phyloP scores from a whole-genome alignment of 2,329 filamentous ascomycete species.

The Neopestalotiopsis rosae region DNA sequence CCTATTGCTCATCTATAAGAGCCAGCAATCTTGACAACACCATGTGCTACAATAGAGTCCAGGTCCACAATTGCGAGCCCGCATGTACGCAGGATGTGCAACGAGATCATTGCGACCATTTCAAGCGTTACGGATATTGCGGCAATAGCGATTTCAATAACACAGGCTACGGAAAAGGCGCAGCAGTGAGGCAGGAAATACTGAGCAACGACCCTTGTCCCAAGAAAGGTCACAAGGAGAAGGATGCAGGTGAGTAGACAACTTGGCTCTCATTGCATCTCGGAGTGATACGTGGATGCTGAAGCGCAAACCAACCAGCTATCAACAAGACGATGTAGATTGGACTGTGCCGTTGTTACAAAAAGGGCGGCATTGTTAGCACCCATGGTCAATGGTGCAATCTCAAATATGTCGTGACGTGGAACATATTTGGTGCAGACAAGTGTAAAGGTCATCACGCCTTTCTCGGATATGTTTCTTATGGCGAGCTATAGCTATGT shows the following conservation, averaged over 20 bases:
- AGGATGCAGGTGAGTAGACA: not conserved
- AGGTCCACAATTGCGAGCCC: not conserved
- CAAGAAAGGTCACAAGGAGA: not conserved
- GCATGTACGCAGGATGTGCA: not conserved
- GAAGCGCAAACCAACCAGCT: not conserved
- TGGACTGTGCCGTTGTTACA: not conserved
- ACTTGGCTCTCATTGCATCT: not conserved
- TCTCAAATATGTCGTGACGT: too few species aligned
- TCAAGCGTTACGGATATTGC: not conserved
- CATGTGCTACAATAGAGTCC: constrained; percentile 3
- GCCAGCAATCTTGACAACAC: not conserved
- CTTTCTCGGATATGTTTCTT: too few species aligned
- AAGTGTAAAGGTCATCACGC: too few species aligned
- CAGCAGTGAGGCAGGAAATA: not conserved
- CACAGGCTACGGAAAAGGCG: not conserved
- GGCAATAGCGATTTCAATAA: not conserved
- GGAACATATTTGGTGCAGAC: too few species aligned
- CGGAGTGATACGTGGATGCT: not conserved
- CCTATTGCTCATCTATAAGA: not conserved
- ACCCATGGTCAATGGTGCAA: too few species aligned
- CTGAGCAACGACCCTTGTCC: not conserved
- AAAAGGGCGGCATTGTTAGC: too few species aligned
- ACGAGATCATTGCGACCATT: not conserved
- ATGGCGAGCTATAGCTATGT: too few species aligned
- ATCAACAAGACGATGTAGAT: not conserved